Evolutionary conservation across 2,329 filamentous ascomycete species (phyloP).

Genomic region (Pseudomassariella vexata): DNA sequence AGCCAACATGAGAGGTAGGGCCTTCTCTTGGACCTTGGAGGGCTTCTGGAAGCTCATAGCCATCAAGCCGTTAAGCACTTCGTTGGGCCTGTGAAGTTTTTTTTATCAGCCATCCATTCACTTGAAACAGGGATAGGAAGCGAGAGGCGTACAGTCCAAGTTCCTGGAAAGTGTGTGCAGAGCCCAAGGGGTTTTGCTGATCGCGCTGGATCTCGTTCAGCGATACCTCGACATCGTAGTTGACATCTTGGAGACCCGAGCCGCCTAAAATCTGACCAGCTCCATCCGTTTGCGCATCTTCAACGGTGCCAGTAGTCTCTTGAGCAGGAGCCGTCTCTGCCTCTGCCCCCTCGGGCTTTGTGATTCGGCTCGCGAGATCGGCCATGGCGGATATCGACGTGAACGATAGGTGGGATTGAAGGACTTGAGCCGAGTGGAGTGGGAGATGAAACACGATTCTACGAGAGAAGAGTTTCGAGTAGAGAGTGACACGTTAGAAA

Average conservation of each 20-base stretch:
- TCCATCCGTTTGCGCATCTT: slow-evolving; percentile 29
- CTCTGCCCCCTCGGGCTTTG: slow-evolving; percentile 28
- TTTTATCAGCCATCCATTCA: too few relatives aligned
- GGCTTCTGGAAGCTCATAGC: slow-evolving; percentile 88
- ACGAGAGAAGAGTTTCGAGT: too few relatives aligned
- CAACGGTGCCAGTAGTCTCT: slow-evolving; percentile 14
- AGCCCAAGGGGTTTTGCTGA: slow-evolving; percentile 80
- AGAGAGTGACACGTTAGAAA: too few relatives aligned
- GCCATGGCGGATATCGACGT: slow-evolving; percentile 37
- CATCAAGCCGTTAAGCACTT: slow-evolving; percentile 67
- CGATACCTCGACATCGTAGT: slow-evolving; percentile 88
- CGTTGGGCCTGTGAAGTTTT: slow-evolving; percentile 14
- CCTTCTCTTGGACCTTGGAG: slow-evolving; percentile 96
- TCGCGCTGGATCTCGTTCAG: slow-evolving; percentile 85
- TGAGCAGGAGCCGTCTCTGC: slow-evolving; percentile 13
- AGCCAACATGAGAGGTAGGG: slow-evolving; percentile 79
- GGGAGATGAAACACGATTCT: not conserved
- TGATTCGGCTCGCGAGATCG: slow-evolving; percentile 47
- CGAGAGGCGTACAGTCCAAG: slow-evolving; percentile 66
- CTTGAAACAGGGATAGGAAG: slow-evolving; percentile 5
- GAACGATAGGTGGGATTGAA: not conserved
- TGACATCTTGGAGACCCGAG: slow-evolving; percentile 60
- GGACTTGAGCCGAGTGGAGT: too few relatives aligned
- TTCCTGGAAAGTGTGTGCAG: slow-evolving; percentile 76
- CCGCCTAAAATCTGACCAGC: slow-evolving; percentile 32